Evolutionary conservation across 768 basidiomycete genomes (phyloP).

Genomic region (Panaeolus papilionaceus): DNA sequence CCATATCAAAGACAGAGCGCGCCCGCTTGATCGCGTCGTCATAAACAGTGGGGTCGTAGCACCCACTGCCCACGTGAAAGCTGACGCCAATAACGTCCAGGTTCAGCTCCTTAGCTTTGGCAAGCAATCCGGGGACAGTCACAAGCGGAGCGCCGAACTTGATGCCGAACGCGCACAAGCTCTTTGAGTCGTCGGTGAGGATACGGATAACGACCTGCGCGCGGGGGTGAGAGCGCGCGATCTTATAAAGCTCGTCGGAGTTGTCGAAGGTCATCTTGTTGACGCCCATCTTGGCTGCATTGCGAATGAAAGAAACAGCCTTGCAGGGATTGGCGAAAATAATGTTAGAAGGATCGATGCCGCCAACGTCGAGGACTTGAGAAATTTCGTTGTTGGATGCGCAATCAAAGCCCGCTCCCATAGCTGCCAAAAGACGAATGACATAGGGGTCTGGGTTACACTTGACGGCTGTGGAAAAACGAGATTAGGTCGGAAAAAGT

Average conservation of each 20-base stretch:
- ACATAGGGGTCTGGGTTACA: slow-evolving; percentile 98
- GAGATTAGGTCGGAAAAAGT: slow-evolving; percentile 19
- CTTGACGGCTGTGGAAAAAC: slow-evolving; percentile 77
- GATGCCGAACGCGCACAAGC: slow-evolving; percentile 89
- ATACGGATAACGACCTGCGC: slow-evolving; percentile 94
- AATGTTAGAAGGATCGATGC: slow-evolving; percentile 80
- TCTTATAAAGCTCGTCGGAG: slow-evolving; percentile 93
- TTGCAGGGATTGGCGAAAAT: slow-evolving; percentile 99
- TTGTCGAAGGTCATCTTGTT: slow-evolving; percentile 99
- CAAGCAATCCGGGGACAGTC: slow-evolving; percentile 79
- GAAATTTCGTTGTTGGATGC: slow-evolving; percentile 95
- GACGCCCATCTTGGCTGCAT: slow-evolving; percentile 80
- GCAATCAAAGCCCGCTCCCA: slow-evolving; percentile 96
- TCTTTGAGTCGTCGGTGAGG: slow-evolving; percentile 97
- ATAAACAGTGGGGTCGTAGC: slow-evolving; percentile 91
- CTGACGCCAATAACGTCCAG: slow-evolving; percentile 93
- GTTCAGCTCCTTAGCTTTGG: slow-evolving; percentile 76
- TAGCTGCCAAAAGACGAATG: slow-evolving; percentile 84
- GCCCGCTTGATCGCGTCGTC: slow-evolving; percentile 89
- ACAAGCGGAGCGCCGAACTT: slow-evolving; percentile 95
- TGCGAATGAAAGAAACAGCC: slow-evolving; percentile 90
- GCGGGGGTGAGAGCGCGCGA: slow-evolving; percentile 76
- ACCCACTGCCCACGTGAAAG: slow-evolving; percentile 98
- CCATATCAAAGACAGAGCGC: slow-evolving; percentile 88
- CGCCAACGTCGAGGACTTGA: slow-evolving; percentile 75